Percentiles rank a stretch among this genome's conserved stretches.
These are phyloP conservation scores for Begonia peltatifolia DNA, from an alignment of 306 rosid species.

Conservation along the genomic window DNA sequence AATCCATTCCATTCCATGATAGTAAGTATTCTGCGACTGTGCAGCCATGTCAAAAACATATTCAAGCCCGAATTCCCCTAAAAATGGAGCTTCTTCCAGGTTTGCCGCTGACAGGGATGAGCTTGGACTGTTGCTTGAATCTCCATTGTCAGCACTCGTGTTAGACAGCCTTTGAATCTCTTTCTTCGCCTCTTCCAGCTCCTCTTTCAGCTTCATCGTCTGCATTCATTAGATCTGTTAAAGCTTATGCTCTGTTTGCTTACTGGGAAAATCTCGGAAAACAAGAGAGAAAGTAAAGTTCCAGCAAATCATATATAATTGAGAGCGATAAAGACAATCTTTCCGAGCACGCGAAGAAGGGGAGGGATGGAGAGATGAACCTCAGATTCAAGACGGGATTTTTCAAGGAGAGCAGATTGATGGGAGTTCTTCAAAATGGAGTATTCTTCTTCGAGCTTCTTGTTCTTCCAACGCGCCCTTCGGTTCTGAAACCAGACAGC, in stretches of 20 bases:
- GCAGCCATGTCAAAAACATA: conserved; percentile 32
- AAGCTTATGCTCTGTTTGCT: too few species aligned
- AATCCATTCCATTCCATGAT: conserved; percentile 56
- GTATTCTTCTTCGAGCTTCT: conserved; percentile 78
- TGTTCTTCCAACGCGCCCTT: conserved; percentile 92
- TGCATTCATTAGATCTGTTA: neutral
- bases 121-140: conserved; percentile 8
- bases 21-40: conserved; percentile 14
- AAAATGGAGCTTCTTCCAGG: neutral
- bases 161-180: conserved; percentile 4
- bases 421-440: conserved; percentile 40
- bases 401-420: conserved; percentile 41
- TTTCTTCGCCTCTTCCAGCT: conserved; percentile 5
- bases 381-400: conserved; percentile 65
- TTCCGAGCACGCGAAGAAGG: too few species aligned
- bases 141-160: conserved; percentile 1
- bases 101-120: conserved; percentile 3
- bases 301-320: too few species aligned
- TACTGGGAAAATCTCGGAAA: too few species aligned
- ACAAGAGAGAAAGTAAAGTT: too few species aligned
- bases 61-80: conserved; percentile 23
- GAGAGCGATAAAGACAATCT: too few species aligned
- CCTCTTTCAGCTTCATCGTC: conserved; percentile 6
- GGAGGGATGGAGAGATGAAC: too few species aligned
- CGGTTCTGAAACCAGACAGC: conserved; percentile 95